A percentile compares a stretch with the other conserved stretches of the same genome.
Evolutionary conservation across 2,329 filamentous ascomycete species (phyloP).

Genomic region (Fusarium sp.): DNA sequence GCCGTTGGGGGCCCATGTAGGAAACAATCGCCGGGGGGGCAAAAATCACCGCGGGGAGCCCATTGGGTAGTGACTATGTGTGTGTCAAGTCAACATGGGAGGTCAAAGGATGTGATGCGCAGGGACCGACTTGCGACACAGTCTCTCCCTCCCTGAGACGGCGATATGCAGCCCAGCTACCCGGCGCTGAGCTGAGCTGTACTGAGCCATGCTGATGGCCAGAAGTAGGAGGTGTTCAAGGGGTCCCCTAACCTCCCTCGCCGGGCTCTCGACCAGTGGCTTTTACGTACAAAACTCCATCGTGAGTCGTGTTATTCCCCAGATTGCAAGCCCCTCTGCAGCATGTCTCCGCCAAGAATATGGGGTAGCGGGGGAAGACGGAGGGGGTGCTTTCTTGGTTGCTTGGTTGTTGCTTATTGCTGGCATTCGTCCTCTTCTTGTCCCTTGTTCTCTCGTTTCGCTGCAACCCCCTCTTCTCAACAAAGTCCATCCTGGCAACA

Average conservation of each 20-base stretch:
- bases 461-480: background rate
- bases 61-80: conserved; percentile 11
- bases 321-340: background rate
- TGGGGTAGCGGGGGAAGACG: conserved; percentile 35
- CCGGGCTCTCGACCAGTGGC: background rate
- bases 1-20: conserved; percentile 6
- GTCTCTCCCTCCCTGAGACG: background rate
- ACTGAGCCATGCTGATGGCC: conserved; percentile 13
- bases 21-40: conserved; percentile 7
- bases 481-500: background rate
- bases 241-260: background rate
- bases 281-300: conserved; percentile 16
- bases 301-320: conserved; percentile 10
- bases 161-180: conserved; percentile 8
- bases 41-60: conserved; percentile 3
- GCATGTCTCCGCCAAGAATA: conserved; percentile 33
- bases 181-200: background rate
- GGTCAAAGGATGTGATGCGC: conserved; percentile 11
- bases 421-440: background rate
- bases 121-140: conserved; percentile 15
- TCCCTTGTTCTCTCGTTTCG: background rate
- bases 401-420: background rate
- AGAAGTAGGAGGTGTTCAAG: background rate
- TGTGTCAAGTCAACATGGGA: background rate
- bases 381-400: conserved; percentile 19